Evolutionary conservation across 345 rosid genomes (phyloP).

Genomic region (Carallia brachiata): DNA sequence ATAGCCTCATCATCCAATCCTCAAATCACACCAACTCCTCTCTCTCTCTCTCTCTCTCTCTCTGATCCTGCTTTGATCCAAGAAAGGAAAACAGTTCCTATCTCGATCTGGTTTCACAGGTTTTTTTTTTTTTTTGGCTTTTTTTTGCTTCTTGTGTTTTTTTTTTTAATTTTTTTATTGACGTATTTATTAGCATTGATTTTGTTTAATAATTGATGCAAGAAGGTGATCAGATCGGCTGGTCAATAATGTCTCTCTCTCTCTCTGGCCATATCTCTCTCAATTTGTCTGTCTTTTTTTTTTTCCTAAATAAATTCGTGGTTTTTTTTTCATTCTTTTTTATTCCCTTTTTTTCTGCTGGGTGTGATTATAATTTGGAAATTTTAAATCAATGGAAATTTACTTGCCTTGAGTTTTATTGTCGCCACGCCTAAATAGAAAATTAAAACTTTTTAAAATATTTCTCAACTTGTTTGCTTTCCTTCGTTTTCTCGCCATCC

Average conservation of each 20-base stretch:
- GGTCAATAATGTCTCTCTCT: neutral
- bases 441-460: too few species aligned
- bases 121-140: neutral
- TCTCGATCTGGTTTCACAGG: constrained; percentile 12
- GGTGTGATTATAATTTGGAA: constrained; percentile 3
- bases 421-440: too few species aligned
- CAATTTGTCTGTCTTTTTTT: neutral
- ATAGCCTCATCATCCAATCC: constrained; percentile 34
- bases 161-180: too few species aligned
- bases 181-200: neutral
- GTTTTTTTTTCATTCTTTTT: neutral
- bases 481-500: neutral
- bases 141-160: neutral
- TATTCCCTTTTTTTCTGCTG: neutral
- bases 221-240: neutral
- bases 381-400: neutral
- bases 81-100: constrained; percentile 28
- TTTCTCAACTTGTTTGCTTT: neutral
- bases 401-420: neutral
- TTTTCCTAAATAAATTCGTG: neutral
- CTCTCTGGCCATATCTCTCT: neutral
- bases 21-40: constrained; percentile 12
- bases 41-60: constrained; percentile 15
- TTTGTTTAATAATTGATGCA: neutral
- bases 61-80: neutral